A percentile compares a stretch with the other conserved stretches of the same genome.
phyloP scores from a whole-genome alignment of 306 rosid genomes.

The Ziziphus jujuba region DNA sequence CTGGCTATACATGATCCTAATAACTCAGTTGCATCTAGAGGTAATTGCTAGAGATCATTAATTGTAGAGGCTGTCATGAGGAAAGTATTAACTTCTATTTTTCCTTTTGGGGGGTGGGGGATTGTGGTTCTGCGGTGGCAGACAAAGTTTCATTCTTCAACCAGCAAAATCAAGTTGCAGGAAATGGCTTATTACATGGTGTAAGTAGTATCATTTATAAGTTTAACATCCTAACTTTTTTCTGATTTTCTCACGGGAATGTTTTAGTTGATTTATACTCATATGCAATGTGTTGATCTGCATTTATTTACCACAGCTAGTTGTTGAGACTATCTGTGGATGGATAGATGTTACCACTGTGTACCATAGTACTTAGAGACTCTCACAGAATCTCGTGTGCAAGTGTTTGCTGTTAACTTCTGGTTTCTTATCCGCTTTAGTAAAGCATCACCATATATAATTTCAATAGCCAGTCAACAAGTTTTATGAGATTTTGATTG shows the following conservation, averaged over 20 bases:
- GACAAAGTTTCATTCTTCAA: constrained; percentile 47
- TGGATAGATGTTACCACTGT: background rate
- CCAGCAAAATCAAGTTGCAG: constrained; percentile 52
- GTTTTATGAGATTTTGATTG: background rate
- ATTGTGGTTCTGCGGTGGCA: constrained; percentile 21
- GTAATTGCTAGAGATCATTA: constrained; percentile 43
- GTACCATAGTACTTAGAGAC: background rate
- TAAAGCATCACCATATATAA: background rate
- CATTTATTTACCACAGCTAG: background rate
- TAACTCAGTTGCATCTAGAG: constrained; percentile 36
- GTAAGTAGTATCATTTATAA: constrained; percentile 51
- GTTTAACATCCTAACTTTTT: constrained; percentile 8
- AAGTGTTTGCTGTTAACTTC: background rate
- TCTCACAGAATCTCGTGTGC: background rate
- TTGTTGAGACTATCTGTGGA: background rate
- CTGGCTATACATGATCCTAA: constrained; percentile 54
- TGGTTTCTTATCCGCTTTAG: background rate
- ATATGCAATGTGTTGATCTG: background rate
- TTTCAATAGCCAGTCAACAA: background rate
- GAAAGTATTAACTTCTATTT: constrained; percentile 15
- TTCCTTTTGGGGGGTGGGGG: constrained; percentile 1
- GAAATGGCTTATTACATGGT: constrained; percentile 36
- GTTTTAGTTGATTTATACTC: background rate
- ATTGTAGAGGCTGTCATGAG: constrained; percentile 23
- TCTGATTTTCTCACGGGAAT: constrained; percentile 1